A percentile compares a stretch with the other conserved stretches of the same genome.
These are phyloP conservation scores for Colletotrichum costaricense DNA, from an alignment of 2,329 filamentous ascomycete genomes.

Conservation along the genomic window DNA sequence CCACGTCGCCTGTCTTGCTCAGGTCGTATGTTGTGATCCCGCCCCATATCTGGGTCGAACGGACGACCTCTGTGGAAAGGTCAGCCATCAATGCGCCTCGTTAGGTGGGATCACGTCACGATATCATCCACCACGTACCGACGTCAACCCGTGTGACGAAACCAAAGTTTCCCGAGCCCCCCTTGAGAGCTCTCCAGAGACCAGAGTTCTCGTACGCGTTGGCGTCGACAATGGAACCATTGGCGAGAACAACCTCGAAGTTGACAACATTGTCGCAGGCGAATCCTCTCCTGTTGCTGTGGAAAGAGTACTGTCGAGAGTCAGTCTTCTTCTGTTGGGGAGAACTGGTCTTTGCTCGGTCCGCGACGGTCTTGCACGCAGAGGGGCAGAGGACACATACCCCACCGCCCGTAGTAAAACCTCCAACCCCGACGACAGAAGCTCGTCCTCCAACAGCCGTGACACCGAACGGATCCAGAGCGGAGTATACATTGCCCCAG, in stretches of 20 bases:
- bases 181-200: slow-evolving; percentile 55
- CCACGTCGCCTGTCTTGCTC: slow-evolving; percentile 39
- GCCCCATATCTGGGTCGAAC: slow-evolving; percentile 42
- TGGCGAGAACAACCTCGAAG: slow-evolving; percentile 57
- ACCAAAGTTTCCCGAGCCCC: slow-evolving; percentile 57
- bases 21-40: slow-evolving; percentile 42
- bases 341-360: background rate
- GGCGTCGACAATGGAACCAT: slow-evolving; percentile 49
- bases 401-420: slow-evolving; percentile 40
- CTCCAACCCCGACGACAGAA: slow-evolving; percentile 40
- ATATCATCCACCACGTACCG: background rate
- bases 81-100: background rate
- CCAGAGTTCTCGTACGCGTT: background rate
- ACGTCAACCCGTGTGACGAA: slow-evolving; percentile 45
- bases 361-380: background rate
- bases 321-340: background rate
- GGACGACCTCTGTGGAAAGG: background rate
- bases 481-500: slow-evolving; percentile 40
- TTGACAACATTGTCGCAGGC: slow-evolving; percentile 55
- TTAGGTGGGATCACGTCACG: background rate
- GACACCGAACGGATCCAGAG: slow-evolving; percentile 36
- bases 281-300: slow-evolving; percentile 47
- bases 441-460: slow-evolving; percentile 40
- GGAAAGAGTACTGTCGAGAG: slow-evolving; percentile 40
- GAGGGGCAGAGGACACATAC: background rate